These are phyloP conservation scores for Kalmusia sp. DNA, from an alignment of 2,329 filamentous ascomycete species.

Conservation along the genomic window DNA sequence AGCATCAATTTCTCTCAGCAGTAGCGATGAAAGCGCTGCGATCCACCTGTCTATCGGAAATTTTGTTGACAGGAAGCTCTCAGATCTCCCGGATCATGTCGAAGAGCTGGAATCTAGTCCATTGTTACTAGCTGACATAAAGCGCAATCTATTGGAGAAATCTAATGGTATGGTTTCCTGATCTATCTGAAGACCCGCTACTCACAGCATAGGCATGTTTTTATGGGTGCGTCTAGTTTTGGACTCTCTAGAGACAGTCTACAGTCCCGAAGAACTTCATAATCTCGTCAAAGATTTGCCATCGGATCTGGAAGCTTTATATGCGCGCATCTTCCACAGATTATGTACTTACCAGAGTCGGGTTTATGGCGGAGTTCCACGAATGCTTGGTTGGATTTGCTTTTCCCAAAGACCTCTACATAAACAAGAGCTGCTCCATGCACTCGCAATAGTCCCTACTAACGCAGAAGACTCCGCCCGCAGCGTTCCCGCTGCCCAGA, in stretches of 20 bases:
- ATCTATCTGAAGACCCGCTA: not conserved
- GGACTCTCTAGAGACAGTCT: constrained; percentile 6
- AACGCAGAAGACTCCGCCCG: too few species aligned
- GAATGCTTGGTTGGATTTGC: too few species aligned
- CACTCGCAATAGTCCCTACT: too few species aligned
- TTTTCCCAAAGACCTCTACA: too few species aligned
- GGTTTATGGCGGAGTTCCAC: too few species aligned
- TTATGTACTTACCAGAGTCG: too few species aligned
- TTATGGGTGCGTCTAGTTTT: constrained; percentile 20
- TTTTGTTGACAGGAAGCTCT: constrained; percentile 16
- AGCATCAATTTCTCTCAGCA: constrained; percentile 8
- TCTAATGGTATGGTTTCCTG: constrained; percentile 12
- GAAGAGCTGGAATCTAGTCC: constrained; percentile 14
- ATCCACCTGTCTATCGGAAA: constrained; percentile 7
- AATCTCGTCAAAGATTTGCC: too few species aligned
- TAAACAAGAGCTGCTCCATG: too few species aligned
- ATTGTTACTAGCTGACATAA: constrained; percentile 7
- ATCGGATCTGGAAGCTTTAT: too few species aligned
- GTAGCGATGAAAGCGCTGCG: constrained; percentile 8
- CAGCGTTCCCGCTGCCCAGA: too few species aligned
- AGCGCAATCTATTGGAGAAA: constrained; percentile 10
- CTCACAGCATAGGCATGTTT: constrained; percentile 17
- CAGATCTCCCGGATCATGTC: constrained; percentile 11
- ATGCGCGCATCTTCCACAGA: too few species aligned
- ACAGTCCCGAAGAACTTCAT: constrained; percentile 10